These are phyloP conservation scores for Sphaerulina populicola DNA, from an alignment of 2,329 filamentous ascomycete genomes.

Conservation along the genomic window DNA sequence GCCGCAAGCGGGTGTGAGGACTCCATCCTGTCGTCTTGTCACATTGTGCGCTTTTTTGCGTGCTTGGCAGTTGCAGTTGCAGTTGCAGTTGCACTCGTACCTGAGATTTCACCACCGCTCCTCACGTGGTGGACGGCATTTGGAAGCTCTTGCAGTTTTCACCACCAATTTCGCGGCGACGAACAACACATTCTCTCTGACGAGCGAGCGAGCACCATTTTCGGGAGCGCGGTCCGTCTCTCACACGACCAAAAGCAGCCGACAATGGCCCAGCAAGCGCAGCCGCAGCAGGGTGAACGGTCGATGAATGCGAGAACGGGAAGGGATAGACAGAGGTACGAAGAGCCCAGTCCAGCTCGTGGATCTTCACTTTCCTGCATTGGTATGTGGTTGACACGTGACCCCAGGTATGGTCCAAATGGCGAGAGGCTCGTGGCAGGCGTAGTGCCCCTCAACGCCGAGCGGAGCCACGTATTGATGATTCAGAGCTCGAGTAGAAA, in stretches of 20 bases:
- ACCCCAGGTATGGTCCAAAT: slow-evolving; percentile 71
- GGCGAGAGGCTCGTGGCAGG: slow-evolving; percentile 93
- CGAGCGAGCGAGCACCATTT: too few relatives aligned
- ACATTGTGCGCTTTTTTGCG: slow-evolving; percentile 3
- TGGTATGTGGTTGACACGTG: slow-evolving; percentile 17
- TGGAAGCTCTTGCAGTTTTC: not conserved
- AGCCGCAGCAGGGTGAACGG: slow-evolving; percentile 31
- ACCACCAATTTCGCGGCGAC: not conserved
- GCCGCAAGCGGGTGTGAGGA: slow-evolving; percentile 45
- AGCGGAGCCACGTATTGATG: slow-evolving; percentile 80
- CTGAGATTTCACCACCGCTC: not conserved
- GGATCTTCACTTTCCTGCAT: not conserved
- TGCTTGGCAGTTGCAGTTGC: slow-evolving; percentile 12
- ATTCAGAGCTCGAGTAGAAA: slow-evolving; percentile 87
- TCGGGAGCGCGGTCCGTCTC: not conserved
- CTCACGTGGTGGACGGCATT: not conserved
- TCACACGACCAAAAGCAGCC: slow-evolving; percentile 1
- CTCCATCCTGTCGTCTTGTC: slow-evolving; percentile 15
- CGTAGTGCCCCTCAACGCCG: slow-evolving; percentile 77
- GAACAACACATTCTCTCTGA: too few relatives aligned
- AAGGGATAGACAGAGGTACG: slow-evolving; percentile 62
- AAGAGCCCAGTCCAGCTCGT: not conserved
- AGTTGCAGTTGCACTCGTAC: not conserved
- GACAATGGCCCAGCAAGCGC: slow-evolving; percentile 37
- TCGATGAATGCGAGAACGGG: slow-evolving; percentile 62